Evolutionary conservation across 306 rosid genomes (phyloP).

Genomic region (Fragaria nilgerrensis): DNA sequence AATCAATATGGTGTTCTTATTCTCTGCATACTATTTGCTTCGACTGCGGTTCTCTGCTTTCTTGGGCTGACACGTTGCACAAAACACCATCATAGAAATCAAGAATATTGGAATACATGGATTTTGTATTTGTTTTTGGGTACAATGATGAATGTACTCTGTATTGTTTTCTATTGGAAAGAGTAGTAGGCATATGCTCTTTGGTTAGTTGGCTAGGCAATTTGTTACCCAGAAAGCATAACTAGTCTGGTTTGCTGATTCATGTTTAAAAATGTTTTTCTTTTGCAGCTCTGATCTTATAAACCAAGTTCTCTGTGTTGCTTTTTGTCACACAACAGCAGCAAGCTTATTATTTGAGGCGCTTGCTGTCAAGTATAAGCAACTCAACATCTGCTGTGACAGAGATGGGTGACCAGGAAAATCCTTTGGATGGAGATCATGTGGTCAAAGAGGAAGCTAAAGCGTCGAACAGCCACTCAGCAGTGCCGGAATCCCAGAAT

Average conservation of each 20-base stretch:
- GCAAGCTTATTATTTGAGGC: neutral
- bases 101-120: neutral
- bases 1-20: neutral
- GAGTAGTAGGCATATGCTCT: neutral
- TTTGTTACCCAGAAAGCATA: conserved; percentile 4
- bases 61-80: neutral
- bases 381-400: neutral
- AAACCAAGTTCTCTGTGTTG: neutral
- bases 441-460: neutral
- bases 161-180: neutral
- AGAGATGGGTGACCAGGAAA: conserved; percentile 2
- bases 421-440: neutral
- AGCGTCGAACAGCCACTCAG: neutral
- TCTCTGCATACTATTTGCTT: neutral
- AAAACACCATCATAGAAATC: neutral
- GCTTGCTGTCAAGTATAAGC: neutral
- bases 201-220: conserved; percentile 1
- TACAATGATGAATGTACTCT: neutral
- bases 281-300: neutral
- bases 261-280: neutral
- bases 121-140: neutral
- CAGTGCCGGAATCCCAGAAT: neutral
- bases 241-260: neutral
- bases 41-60: neutral
- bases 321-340: neutral